Conservation (phyloP, 805 yeast species). For the Torulaspora maleeae region DNA sequence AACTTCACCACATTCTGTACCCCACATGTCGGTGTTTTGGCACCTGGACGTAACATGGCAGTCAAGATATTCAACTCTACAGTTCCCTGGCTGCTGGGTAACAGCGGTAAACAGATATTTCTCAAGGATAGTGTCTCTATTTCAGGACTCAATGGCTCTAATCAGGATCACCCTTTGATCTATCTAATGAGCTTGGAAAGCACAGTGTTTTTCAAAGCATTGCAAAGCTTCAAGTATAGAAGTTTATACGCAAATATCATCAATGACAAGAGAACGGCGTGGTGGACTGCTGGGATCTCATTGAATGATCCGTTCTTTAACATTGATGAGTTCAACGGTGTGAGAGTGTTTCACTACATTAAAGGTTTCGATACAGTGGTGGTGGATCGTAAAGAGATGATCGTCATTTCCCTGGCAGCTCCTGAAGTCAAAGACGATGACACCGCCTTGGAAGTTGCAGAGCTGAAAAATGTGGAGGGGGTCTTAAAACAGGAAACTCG, state of each 20-base stretch:
- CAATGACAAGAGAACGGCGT: slow-evolving; percentile 75
- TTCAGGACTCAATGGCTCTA: slow-evolving; percentile 8
- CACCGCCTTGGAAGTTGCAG: background rate
- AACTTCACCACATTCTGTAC: slow-evolving; percentile 60
- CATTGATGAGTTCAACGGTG: slow-evolving; percentile 42
- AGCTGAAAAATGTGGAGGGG: background rate
- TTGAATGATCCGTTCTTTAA: slow-evolving; percentile 52
- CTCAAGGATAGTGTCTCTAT: slow-evolving; percentile 43
- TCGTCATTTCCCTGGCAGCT: slow-evolving; percentile 35
- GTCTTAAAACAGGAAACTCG: background rate
- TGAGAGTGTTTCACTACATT: slow-evolving; percentile 43
- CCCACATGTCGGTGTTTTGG: slow-evolving; percentile 64
- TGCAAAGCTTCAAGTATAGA: slow-evolving; percentile 48
- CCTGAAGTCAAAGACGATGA: slow-evolving; percentile 42
- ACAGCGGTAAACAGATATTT: slow-evolving; percentile 72
- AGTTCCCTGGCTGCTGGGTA: slow-evolving; percentile 63
- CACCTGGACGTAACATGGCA: slow-evolving; percentile 51
- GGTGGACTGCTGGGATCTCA: slow-evolving; percentile 77
- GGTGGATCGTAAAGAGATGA: slow-evolving; percentile 47
- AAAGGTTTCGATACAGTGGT: slow-evolving; percentile 54
- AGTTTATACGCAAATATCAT: slow-evolving; percentile 69
- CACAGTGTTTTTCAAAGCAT: slow-evolving; percentile 56
- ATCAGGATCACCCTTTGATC: slow-evolving; percentile 47
- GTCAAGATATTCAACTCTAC: slow-evolving; percentile 54
- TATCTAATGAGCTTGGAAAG: slow-evolving; percentile 59